Base-by-base conservation (phyloP, 805 yeast species). In the Jamesozyma rosinii region DNA sequence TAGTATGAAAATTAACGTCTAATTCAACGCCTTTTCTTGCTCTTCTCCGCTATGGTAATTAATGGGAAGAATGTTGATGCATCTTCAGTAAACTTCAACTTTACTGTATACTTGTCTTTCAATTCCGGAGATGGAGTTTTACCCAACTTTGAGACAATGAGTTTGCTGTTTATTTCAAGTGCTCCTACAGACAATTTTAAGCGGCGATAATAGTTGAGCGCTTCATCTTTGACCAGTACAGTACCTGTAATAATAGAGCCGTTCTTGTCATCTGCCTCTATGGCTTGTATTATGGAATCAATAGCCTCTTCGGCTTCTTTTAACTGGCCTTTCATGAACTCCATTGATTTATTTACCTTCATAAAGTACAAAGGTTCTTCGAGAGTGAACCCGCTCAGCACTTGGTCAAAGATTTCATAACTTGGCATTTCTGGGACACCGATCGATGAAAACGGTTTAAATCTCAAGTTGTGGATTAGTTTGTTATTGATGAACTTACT, bases 401-500 rank as follows among this genome's bases (percentile, higher is more conserved):
- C 54, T 11, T 40, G 19, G 46, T 46, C 49, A 41, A 63, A 58
- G 2, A 49, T 35, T 1, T 51, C 61, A 50, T 63, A 79, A 0
- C 68, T 56, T 2, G 90, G 88, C 35, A 76, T 53, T 24, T 70
- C 72, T 1, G 96, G 96, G 10, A 78, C 77, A 0, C 94, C 95
- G 18, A 88, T 81, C 0, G 87, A 74, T 19, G 81, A 75, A 66
- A 83, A 85, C 3, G 92, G 79, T 58, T 86, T 87, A 74, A 86
- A 72, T 50, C 95, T 74, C 37, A 87, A 64, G 9, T 71, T 64
- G 55, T 72, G 79, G 15, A 74, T 57, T 31, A 57, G 38, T 40
- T 60, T 55, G 21, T 58, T 49, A 20, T 58, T 49, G 32, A 60
- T 50, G 30, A 59, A 56, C 38, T 52, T 55, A 21, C 56, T 55